Evolutionary conservation across 768 basidiomycete genomes (phyloP).

Genomic region (Lentinula lateritia): DNA sequence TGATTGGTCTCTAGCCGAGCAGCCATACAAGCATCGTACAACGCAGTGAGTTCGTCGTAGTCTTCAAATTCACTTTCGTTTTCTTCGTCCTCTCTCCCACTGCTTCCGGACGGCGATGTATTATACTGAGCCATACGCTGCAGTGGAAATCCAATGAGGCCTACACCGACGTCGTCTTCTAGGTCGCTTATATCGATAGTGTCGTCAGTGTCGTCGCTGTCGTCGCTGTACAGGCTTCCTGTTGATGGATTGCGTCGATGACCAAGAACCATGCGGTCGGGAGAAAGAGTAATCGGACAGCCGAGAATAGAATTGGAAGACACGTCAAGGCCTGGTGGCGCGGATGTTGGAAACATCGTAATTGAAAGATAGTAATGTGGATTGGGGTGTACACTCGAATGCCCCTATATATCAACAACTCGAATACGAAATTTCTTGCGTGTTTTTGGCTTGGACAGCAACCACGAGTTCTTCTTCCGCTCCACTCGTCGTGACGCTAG

Average conservation of each 20-base stretch:
- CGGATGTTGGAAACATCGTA: not conserved
- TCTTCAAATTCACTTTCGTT: not conserved
- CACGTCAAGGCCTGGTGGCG: not conserved
- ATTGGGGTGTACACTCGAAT: not conserved
- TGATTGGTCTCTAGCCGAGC: constrained; percentile 23
- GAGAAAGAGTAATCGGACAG: not conserved
- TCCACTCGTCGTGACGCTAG: not conserved
- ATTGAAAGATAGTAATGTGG: not conserved
- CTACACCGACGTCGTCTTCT: not conserved
- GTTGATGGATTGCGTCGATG: not conserved
- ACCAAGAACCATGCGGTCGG: not conserved
- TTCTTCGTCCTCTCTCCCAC: not conserved
- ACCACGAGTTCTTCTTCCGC: not conserved
- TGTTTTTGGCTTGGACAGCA: not conserved
- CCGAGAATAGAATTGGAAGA: not conserved
- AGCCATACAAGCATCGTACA: constrained; percentile 25
- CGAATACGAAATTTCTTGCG: not conserved
- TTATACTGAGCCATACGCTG: constrained; percentile 1
- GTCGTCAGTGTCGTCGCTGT: constrained; percentile 5
- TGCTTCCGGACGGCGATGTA: not conserved
- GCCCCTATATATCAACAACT: not conserved
- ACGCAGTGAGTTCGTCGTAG: not conserved
- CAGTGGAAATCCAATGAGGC: constrained; percentile 4
- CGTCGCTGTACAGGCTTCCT: not conserved
- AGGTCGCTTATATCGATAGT: constrained; percentile 1